These are phyloP conservation scores for Chlamydomonas reinhardtii DNA, from an alignment of 163 green algal genomes.

Conservation along the genomic window DNA sequence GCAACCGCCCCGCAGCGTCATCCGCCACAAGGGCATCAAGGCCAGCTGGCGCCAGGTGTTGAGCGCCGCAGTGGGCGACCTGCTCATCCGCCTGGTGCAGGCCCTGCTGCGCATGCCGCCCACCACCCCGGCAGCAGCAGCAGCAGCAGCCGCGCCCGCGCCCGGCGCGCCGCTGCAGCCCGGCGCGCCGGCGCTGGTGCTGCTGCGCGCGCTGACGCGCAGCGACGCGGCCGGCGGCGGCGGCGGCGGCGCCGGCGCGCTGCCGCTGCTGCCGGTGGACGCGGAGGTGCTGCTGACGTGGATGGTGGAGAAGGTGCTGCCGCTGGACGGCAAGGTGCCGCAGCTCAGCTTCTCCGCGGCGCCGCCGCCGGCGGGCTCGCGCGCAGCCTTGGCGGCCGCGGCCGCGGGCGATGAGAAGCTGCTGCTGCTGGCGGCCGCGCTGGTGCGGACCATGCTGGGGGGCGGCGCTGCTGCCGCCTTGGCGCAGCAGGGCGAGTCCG, in stretches of 20 bases:
- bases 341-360: too few species aligned
- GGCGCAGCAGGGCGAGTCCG: too few species aligned
- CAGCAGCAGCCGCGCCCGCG: neutral
- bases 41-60: neutral
- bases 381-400: constrained; percentile 4
- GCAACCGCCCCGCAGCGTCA: neutral
- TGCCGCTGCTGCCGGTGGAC: constrained; percentile 56
- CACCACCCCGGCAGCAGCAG: neutral
- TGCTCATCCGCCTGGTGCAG: constrained; percentile 1
- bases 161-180: neutral
- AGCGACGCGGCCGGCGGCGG: neutral
- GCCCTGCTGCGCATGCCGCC: constrained; percentile 4
- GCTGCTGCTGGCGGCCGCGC: constrained; percentile 51
- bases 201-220: constrained; percentile 29
- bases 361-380: neutral
- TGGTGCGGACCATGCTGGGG: constrained; percentile 28
- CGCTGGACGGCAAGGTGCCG: neutral
- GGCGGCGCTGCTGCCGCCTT: neutral
- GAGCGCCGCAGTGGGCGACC: neutral
- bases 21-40: constrained; percentile 2
- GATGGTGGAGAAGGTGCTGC: constrained; percentile 34
- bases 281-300: constrained; percentile 43
- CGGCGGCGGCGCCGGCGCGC: neutral
- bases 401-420: constrained; percentile 49
- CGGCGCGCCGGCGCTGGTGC: neutral